These are phyloP conservation scores for Penicilliopsis zonata DNA, from an alignment of 495 filamentous ascomycete species.

Conservation along the genomic window DNA sequence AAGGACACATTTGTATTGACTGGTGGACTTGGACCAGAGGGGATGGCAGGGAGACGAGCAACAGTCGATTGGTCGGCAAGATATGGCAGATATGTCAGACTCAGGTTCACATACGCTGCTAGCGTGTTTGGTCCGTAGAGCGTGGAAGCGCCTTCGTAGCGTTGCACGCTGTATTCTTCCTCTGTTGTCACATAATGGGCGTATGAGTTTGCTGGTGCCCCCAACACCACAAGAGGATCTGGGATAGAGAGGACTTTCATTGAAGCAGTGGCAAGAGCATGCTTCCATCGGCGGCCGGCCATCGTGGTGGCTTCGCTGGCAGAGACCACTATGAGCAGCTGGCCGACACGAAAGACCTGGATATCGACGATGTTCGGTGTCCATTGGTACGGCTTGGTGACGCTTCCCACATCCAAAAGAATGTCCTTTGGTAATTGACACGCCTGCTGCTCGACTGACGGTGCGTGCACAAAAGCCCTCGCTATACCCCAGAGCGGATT, in stretches of 20 bases:
- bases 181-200: constrained; percentile 92
- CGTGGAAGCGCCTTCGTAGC: constrained; percentile 93
- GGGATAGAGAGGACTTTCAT: constrained; percentile 31
- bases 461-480: constrained; percentile 56
- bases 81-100: constrained; percentile 58
- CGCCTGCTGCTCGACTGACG: constrained; percentile 54
- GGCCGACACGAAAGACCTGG: constrained; percentile 78
- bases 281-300: constrained; percentile 85
- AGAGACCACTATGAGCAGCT: constrained; percentile 75
- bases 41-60: constrained; percentile 32
- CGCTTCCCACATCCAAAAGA: constrained; percentile 78
- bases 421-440: constrained; percentile 85
- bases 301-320: constrained; percentile 93
- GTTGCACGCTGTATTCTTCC: constrained; percentile 82
- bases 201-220: constrained; percentile 91
- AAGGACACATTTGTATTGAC: constrained; percentile 72
- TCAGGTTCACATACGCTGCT: constrained; percentile 81
- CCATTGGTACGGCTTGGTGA: constrained; percentile 74
- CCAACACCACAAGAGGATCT: constrained; percentile 68
- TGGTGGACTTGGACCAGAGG: constrained; percentile 56
- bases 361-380: constrained; percentile 89
- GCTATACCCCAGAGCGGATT: constrained; percentile 80
- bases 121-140: constrained; percentile 89
- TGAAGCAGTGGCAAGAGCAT: constrained; percentile 53
- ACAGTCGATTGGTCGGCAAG: constrained; percentile 36